phyloP scores from a whole-genome alignment of 345 rosid genomes.

The Citrus hindsii region DNA sequence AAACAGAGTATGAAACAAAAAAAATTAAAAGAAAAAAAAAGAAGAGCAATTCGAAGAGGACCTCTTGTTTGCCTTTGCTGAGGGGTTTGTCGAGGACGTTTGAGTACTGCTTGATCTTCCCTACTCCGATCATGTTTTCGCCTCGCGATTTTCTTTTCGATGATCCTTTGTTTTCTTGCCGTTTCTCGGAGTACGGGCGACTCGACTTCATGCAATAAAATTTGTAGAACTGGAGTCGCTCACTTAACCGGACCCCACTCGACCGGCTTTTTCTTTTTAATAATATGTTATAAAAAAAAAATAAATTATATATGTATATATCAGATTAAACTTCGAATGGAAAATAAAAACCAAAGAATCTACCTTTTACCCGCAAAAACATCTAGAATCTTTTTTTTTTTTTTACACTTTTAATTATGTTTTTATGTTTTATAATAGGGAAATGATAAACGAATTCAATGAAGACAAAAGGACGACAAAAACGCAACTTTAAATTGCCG shows the following conservation, averaged over 20 bases:
- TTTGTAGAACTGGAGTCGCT: background rate
- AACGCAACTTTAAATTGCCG: no score
- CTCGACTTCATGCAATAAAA: background rate
- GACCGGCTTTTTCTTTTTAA: constrained; percentile 8
- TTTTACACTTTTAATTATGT: no score
- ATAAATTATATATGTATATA: no score
- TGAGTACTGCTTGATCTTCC: constrained; percentile 93
- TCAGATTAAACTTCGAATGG: background rate
- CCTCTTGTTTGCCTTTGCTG: constrained; percentile 99
- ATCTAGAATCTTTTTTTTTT: no score
- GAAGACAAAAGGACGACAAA: no score
- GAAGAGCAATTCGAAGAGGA: constrained; percentile 10
- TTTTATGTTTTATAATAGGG: no score
- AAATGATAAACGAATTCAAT: no score
- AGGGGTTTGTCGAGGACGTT: constrained; percentile 95
- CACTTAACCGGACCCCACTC: background rate
- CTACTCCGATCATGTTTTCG: constrained; percentile 79
- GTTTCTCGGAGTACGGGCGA: background rate
- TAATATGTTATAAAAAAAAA: background rate
- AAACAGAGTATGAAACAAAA: background rate
- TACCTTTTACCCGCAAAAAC: no score
- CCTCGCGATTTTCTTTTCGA: background rate
- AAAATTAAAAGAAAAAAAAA: background rate
- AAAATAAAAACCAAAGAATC: background rate
- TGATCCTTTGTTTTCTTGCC: background rate